A percentile compares a stretch with the other conserved stretches of the same genome.
These are phyloP conservation scores for Boletus reticulatus DNA, from an alignment of 768 basidiomycete species.

Conservation along the genomic window DNA sequence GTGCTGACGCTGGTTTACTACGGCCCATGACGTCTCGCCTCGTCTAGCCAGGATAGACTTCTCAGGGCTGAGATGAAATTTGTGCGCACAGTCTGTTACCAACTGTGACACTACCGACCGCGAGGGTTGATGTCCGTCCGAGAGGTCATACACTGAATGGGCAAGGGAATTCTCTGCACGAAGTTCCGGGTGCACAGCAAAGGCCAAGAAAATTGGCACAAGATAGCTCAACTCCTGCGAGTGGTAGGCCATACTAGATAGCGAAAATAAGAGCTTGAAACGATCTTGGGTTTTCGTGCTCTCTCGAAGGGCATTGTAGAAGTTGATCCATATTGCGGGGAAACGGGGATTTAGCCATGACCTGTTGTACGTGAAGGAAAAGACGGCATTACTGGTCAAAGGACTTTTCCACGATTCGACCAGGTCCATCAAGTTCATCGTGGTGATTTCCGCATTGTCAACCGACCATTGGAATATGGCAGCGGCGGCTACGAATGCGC, in stretches of 20 bases:
- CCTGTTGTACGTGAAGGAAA: slow-evolving; percentile 23
- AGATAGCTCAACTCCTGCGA: slow-evolving; percentile 8
- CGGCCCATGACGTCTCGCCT: not conserved
- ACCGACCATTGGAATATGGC: slow-evolving; percentile 1
- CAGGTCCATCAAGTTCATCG: slow-evolving; percentile 5
- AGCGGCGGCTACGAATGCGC: slow-evolving; percentile 1
- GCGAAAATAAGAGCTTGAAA: slow-evolving; percentile 28
- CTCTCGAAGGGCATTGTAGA: slow-evolving; percentile 27
- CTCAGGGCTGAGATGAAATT: not conserved
- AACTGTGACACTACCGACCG: not conserved
- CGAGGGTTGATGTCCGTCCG: not conserved
- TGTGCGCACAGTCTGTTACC: not conserved
- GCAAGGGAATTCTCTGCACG: slow-evolving; percentile 4
- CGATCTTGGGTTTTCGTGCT: slow-evolving; percentile 2
- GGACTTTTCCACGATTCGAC: not conserved
- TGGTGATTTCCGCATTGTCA: not conserved
- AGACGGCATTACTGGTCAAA: not conserved
- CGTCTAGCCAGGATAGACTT: too few relatives aligned
- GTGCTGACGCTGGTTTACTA: not conserved
- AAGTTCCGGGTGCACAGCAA: slow-evolving; percentile 16
- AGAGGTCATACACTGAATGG: not conserved
- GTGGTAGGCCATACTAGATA: slow-evolving; percentile 33
- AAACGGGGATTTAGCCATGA: slow-evolving; percentile 28
- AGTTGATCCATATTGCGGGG: slow-evolving; percentile 23
- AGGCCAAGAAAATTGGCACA: slow-evolving; percentile 30